Percentiles rank a stretch among this genome's conserved stretches.
Evolutionary conservation across 768 basidiomycete species (phyloP).

Genomic region (Chalciporus sphaerocephalus): DNA sequence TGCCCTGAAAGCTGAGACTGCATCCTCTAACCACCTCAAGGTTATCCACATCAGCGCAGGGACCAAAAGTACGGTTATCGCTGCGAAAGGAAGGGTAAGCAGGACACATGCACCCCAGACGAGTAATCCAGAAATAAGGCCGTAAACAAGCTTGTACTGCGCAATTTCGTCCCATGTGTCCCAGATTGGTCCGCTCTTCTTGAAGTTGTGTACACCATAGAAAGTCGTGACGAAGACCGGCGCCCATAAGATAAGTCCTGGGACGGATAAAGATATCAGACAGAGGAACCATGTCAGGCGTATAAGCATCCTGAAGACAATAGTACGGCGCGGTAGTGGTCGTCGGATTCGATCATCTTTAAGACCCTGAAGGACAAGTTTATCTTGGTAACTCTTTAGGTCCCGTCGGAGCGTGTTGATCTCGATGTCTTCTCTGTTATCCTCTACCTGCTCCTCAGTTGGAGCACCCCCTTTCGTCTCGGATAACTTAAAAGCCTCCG

Average conservation of each 20-base stretch:
- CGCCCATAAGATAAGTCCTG: conserved; percentile 78
- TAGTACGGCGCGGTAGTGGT: conserved; percentile 49
- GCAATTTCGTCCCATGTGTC: conserved; percentile 90
- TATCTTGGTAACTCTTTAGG: conserved; percentile 74
- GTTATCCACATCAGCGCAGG: conserved; percentile 87
- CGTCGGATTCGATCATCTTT: conserved; percentile 83
- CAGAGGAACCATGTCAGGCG: conserved; percentile 60
- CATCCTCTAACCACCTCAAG: conserved; percentile 84
- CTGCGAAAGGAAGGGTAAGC: conserved; percentile 59
- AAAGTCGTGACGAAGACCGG: conserved; percentile 73
- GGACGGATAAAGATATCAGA: conserved; percentile 62
- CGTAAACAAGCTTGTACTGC: conserved; percentile 83
- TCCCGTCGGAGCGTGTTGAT: conserved; percentile 42
- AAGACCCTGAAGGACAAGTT: conserved; percentile 60
- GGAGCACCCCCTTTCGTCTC: conserved; percentile 24
- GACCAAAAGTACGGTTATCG: conserved; percentile 53
- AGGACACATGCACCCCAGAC: conserved; percentile 58
- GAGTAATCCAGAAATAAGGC: conserved; percentile 64
- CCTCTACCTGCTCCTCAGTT: conserved; percentile 23
- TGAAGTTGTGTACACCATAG: conserved; percentile 69
- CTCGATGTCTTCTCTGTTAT: conserved; percentile 25
- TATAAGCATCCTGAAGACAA: conserved; percentile 60
- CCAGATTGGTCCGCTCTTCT: conserved; percentile 75
- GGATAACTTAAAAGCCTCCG: conserved; percentile 65
- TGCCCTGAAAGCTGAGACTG: conserved; percentile 74